A percentile compares a stretch with the other conserved stretches of the same genome.
These are phyloP conservation scores for Trichoderma parareesei DNA, from an alignment of 495 filamentous ascomycete species.

Conservation along the genomic window DNA sequence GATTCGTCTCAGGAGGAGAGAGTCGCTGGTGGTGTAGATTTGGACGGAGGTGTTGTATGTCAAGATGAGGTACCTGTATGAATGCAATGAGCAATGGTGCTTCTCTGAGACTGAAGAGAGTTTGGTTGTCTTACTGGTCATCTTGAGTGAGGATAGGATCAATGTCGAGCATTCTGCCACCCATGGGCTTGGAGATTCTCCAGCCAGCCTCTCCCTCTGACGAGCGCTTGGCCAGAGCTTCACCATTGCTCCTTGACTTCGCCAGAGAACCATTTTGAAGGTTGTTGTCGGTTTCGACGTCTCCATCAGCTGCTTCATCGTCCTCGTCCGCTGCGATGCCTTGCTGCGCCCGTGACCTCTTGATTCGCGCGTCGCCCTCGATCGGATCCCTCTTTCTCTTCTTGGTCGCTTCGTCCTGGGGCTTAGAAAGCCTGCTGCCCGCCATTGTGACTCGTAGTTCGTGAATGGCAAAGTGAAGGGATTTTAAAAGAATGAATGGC, in stretches of 20 bases:
- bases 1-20: conserved; percentile 63
- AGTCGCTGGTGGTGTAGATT: conserved; percentile 73
- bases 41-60: conserved; percentile 54
- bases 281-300: conserved; percentile 10
- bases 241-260: background rate
- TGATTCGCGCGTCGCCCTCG: conserved; percentile 6
- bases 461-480: background rate
- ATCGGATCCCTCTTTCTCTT: conserved; percentile 22
- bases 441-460: conserved; percentile 15
- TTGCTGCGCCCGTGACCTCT: conserved; percentile 4
- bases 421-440: conserved; percentile 20
- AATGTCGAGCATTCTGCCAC: conserved; percentile 59
- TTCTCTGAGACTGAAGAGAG: background rate
- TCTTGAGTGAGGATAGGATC: conserved; percentile 74
- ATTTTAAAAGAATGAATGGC: background rate
- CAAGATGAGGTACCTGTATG: conserved; percentile 58
- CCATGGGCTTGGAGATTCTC: conserved; percentile 53
- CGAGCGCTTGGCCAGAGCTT: conserved; percentile 5
- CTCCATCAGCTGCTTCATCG: conserved; percentile 12
- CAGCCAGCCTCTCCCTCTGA: conserved; percentile 31
- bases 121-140: conserved; percentile 56
- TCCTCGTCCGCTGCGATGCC: background rate
- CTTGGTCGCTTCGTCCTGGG: conserved; percentile 25
- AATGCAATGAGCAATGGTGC: conserved; percentile 14
- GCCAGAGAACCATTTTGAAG: background rate